A percentile compares a stretch with the other conserved stretches of the same genome.
Evolutionary conservation across 1,139 yeast species (phyloP).

Genomic region (Kodamaea fungicola): DNA sequence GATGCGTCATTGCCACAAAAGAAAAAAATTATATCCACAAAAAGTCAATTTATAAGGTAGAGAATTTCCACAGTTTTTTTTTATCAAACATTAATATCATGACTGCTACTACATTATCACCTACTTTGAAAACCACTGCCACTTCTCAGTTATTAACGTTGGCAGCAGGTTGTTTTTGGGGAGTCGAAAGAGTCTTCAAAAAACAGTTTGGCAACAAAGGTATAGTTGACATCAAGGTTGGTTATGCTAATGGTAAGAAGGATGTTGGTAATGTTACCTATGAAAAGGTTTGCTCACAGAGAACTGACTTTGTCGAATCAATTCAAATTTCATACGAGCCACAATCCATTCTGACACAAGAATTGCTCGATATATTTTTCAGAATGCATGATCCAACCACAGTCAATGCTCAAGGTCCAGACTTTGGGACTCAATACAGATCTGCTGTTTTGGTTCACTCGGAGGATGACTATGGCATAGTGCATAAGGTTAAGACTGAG

Average conservation of each 20-base stretch:
- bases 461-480: slow-evolving; percentile 36
- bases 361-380: slow-evolving; percentile 79
- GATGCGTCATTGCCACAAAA: background rate
- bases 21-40: slow-evolving; percentile 1
- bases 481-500: slow-evolving; percentile 25
- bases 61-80: slow-evolving; percentile 5
- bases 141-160: slow-evolving; percentile 54
- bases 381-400: slow-evolving; percentile 84
- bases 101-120: slow-evolving; percentile 27
- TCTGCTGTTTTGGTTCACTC: slow-evolving; percentile 67
- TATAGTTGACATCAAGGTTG: slow-evolving; percentile 74
- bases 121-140: slow-evolving; percentile 33
- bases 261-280: slow-evolving; percentile 57
- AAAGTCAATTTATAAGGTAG: background rate
- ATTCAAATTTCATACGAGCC: slow-evolving; percentile 85
- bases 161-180: slow-evolving; percentile 95
- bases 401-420: slow-evolving; percentile 71
- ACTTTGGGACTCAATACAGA: slow-evolving; percentile 79
- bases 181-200: slow-evolving; percentile 79
- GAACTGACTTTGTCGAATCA: slow-evolving; percentile 73
- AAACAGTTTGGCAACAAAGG: slow-evolving; percentile 64
- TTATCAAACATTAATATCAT: slow-evolving; percentile 3
- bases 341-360: slow-evolving; percentile 48
- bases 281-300: slow-evolving; percentile 70
- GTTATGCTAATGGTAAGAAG: slow-evolving; percentile 78